Evolutionary conservation across 306 rosid species (phyloP).

Genomic region (Alnus glutinosa): DNA sequence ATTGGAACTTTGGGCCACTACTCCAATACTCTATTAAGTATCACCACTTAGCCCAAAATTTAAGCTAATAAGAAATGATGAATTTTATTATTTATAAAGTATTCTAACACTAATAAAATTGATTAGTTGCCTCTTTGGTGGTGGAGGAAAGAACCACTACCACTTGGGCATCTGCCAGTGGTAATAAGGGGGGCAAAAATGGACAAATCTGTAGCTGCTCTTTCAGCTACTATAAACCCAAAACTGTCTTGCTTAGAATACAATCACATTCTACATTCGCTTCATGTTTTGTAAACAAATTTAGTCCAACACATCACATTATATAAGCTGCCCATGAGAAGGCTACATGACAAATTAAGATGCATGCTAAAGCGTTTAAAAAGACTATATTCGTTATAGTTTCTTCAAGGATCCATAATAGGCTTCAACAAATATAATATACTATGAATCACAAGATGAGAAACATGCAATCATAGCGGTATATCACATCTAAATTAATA

Average conservation of each 20-base stretch:
- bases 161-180: not conserved
- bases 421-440: not conserved
- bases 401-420: not conserved
- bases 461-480: not conserved
- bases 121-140: not conserved
- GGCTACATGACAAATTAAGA: too few relatives aligned
- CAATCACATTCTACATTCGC: not conserved
- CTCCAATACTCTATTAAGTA: too few relatives aligned
- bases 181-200: not conserved
- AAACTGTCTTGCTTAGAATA: not conserved
- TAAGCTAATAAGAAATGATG: too few relatives aligned
- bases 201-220: not conserved
- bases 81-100: too few relatives aligned
- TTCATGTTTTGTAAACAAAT: too few relatives aligned
- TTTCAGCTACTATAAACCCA: not conserved
- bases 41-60: too few relatives aligned
- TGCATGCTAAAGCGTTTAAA: not conserved
- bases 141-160: not conserved
- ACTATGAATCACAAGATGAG: not conserved
- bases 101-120: not conserved
- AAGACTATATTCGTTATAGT: not conserved
- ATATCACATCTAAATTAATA: not conserved
- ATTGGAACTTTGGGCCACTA: too few relatives aligned
- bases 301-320: too few relatives aligned
- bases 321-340: too few relatives aligned